phyloP scores from a whole-genome alignment of 2,329 filamentous ascomycete species.

The Neopestalotiopsis rosae region DNA sequence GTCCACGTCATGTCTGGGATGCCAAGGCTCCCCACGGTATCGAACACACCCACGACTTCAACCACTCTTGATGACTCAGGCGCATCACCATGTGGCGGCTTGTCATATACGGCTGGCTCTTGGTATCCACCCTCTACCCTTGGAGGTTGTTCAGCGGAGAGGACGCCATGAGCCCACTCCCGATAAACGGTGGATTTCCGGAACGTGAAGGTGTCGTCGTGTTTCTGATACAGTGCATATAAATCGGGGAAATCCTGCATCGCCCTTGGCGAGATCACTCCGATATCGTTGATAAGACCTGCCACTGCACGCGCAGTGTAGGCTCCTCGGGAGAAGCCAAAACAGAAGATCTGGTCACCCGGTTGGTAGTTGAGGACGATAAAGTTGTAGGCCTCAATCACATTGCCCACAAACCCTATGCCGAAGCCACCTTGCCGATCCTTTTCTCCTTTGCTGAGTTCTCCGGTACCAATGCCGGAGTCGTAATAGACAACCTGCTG shows the following conservation, averaged over 20 bases:
- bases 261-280: slow-evolving; percentile 23
- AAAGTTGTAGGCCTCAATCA: slow-evolving; percentile 43
- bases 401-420: slow-evolving; percentile 23
- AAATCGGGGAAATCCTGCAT: slow-evolving; percentile 25
- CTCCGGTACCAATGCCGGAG: slow-evolving; percentile 43
- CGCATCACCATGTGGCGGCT: slow-evolving; percentile 12
- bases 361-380: slow-evolving; percentile 43
- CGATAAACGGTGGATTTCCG: slow-evolving; percentile 17
- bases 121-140: background rate
- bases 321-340: slow-evolving; percentile 46
- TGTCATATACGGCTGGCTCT: slow-evolving; percentile 12
- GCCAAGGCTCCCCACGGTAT: slow-evolving; percentile 38
- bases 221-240: slow-evolving; percentile 16
- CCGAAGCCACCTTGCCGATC: slow-evolving; percentile 21
- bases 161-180: slow-evolving; percentile 20
- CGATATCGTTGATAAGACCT: slow-evolving; percentile 38
- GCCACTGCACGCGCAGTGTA: slow-evolving; percentile 46
- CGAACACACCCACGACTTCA: slow-evolving; percentile 39
- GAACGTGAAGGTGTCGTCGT: slow-evolving; percentile 21
- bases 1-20: slow-evolving; percentile 31
- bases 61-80: slow-evolving; percentile 21
- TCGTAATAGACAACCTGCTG: slow-evolving; percentile 25
- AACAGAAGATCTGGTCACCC: slow-evolving; percentile 41
- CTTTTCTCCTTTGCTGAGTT: slow-evolving; percentile 40
- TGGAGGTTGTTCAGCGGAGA: slow-evolving; percentile 3